Base-by-base conservation (phyloP, 2,329 filamentous ascomycete genomes). In the Colletotrichum incanum region DNA sequence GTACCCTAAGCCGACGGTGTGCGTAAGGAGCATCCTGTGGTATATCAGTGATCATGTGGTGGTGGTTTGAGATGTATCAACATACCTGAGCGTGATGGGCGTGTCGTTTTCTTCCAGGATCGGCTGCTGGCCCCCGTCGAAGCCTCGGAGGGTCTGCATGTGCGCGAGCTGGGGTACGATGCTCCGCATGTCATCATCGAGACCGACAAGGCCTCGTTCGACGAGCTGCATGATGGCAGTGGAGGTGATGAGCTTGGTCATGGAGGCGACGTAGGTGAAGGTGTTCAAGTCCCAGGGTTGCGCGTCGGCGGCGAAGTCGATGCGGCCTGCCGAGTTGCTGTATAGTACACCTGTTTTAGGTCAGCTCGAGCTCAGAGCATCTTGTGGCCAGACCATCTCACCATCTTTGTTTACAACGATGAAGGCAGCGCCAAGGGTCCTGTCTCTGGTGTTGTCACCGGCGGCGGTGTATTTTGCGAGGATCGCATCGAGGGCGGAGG, bases 1-100 rank as follows among this genome's bases (percentile, higher is more conserved):
- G 75, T 87, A 86, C 1, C 79, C 81, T 0, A 88, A 70, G 2
- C 88, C 88, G 7, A 82, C 78, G 0, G 86, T 85, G 76, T 90
- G 88, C 0, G 84, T 86, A 3, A 90, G 81, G 0, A 90, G 81
- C 28, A 80, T 80, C 9, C 81, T 82, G 34, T 3, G 3, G 8
- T 11, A 11, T 31, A 58, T 72, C 41, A 71, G 64, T 20, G 5
- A 6, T 8, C 12, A 14, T 39, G 16, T 37, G 5, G 34, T 37
- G 34, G 43, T 23, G 2, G 1, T 8, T 7, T 16, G 56, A 16
- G 34, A 23, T 6, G 31, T 18, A 12, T 23, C 20, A 11, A 12
- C 67, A 6, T 79, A 81, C 80, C 81, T 79, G 26, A 86, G 76
- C 0, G 83, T 85, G 64, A 87, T 81, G 18, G 82, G 78, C 18